Conservation (phyloP, 345 rosid genomes). For the Noccaea bulbosa region DNA sequence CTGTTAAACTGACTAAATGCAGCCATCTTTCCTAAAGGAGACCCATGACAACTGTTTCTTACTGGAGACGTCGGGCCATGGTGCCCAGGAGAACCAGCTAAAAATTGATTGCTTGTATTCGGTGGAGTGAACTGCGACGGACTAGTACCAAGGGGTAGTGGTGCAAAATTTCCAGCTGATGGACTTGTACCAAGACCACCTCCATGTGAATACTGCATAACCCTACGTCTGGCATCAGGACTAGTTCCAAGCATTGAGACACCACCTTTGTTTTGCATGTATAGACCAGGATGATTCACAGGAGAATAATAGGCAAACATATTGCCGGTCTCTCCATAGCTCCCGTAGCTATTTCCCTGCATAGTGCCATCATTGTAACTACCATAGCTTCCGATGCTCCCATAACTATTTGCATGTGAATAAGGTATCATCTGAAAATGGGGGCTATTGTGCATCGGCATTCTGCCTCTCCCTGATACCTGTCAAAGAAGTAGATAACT, state of each 20-base stretch:
- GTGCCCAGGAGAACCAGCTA: constrained; percentile 88
- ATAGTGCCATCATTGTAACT: constrained; percentile 87
- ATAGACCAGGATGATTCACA: constrained; percentile 79
- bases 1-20: constrained; percentile 78
- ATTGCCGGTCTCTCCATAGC: constrained; percentile 79
- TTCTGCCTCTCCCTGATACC: constrained; percentile 76
- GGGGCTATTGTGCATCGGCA: constrained; percentile 77
- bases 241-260: constrained; percentile 82
- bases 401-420: constrained; percentile 81
- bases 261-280: constrained; percentile 75
- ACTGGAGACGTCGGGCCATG: constrained; percentile 96
- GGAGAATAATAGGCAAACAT: constrained; percentile 93
- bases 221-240: constrained; percentile 87
- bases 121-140: constrained; percentile 99
- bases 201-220: constrained; percentile 77
- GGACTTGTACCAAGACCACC: constrained; percentile 91
- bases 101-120: constrained; percentile 63
- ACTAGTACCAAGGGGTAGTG: constrained; percentile 94
- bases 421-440: constrained; percentile 72
- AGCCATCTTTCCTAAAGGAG: constrained; percentile 88
- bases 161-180: constrained; percentile 87
- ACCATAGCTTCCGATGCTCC: constrained; percentile 95
- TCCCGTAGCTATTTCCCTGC: constrained; percentile 86
- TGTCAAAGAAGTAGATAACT: constrained; percentile 44
- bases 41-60: constrained; percentile 86